A percentile compares a stretch with the other conserved stretches of the same genome.
These are phyloP conservation scores for Eucalyptus tenuipes DNA, from an alignment of 345 rosid species.

Conservation along the genomic window DNA sequence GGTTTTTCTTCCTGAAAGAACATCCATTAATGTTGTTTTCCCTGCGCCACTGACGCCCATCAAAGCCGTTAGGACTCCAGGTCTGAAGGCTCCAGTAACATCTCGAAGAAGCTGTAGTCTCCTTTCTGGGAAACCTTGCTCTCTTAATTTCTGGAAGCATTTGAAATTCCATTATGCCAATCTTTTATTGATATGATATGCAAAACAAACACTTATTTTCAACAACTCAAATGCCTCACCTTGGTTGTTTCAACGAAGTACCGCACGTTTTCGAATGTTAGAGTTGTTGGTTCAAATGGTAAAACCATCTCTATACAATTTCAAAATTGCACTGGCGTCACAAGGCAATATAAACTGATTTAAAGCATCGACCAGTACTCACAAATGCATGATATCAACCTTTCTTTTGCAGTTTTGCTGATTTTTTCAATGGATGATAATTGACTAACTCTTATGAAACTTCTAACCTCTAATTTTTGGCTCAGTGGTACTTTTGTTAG, in stretches of 20 bases:
- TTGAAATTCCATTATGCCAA: background rate
- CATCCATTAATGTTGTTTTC: conserved; percentile 39
- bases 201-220: background rate
- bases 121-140: conserved; percentile 10
- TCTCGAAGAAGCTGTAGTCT: conserved; percentile 22
- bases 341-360: background rate
- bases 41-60: conserved; percentile 43
- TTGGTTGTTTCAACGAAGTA: conserved; percentile 17
- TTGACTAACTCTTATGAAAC: background rate
- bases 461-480: conserved; percentile 10
- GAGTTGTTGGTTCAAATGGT: conserved; percentile 16
- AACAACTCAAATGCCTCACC: background rate
- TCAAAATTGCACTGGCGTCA: background rate
- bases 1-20: conserved; percentile 44
- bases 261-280: conserved; percentile 11
- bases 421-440: background rate
- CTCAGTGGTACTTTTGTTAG: background rate
- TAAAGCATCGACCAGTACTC: background rate
- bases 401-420: background rate
- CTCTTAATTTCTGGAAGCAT: conserved; percentile 3
- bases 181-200: background rate
- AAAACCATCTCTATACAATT: conserved; percentile 7
- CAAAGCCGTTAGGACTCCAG: conserved; percentile 31
- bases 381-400: background rate
- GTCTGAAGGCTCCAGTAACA: conserved; percentile 28